A percentile compares a stretch with the other conserved stretches of the same genome.
phyloP scores from a whole-genome alignment of 257 asterid species.

The Pogostemon cablin region DNA sequence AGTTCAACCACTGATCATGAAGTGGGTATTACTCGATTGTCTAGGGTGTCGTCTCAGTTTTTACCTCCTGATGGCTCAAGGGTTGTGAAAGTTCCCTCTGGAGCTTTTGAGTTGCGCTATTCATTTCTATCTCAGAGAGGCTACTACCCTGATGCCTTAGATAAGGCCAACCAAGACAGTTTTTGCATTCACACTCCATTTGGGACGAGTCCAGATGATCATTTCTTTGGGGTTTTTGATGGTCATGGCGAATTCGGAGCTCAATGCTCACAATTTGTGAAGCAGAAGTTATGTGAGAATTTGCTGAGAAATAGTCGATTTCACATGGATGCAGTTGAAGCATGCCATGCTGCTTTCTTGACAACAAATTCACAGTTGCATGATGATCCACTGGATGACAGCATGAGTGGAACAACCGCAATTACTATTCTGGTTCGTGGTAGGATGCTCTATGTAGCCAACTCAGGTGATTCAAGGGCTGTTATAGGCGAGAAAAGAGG shows the following conservation, averaged over 20 bases:
- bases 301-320: slow-evolving; percentile 74
- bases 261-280: slow-evolving; percentile 88
- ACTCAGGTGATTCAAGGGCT: slow-evolving; percentile 95
- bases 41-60: slow-evolving; percentile 84
- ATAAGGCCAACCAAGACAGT: slow-evolving; percentile 96
- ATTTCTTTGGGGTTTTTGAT: slow-evolving; percentile 95
- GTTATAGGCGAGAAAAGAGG: slow-evolving; percentile 79
- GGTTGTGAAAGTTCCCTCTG: slow-evolving; percentile 72
- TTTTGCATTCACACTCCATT: slow-evolving; percentile 92
- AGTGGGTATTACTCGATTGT: slow-evolving; percentile 71
- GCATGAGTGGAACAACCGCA: slow-evolving; percentile 99
- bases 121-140: slow-evolving; percentile 95
- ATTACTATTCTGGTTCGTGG: slow-evolving; percentile 81
- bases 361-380: slow-evolving; percentile 80
- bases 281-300: slow-evolving; percentile 81
- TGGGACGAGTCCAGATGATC: slow-evolving; percentile 73
- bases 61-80: slow-evolving; percentile 85
- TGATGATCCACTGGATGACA: slow-evolving; percentile 77
- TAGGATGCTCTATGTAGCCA: slow-evolving; percentile 72
- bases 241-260: slow-evolving; percentile 97
- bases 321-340: slow-evolving; percentile 74
- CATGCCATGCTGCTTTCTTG: slow-evolving; percentile 78
- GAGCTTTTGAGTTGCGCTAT: slow-evolving; percentile 67
- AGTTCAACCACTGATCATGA: slow-evolving; percentile 63
- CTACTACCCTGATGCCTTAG: slow-evolving; percentile 96